phyloP scores from a whole-genome alignment of 2,329 filamentous ascomycete species.

The Phoma sp. region DNA sequence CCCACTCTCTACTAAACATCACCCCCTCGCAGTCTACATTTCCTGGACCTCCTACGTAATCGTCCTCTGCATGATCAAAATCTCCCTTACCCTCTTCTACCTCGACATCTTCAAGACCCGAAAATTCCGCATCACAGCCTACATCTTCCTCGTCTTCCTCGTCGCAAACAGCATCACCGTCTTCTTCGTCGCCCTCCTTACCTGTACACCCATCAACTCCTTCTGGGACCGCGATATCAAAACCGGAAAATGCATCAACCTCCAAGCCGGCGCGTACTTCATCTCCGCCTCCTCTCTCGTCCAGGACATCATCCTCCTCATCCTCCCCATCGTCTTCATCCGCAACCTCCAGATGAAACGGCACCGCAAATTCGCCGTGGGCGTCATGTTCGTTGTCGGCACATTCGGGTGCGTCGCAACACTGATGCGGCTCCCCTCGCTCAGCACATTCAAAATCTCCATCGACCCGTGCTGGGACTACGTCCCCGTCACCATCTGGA shows the following conservation, averaged over 20 bases:
- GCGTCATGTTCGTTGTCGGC: slow-evolving; percentile 36
- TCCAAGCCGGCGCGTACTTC: slow-evolving; percentile 28
- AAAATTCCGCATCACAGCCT: slow-evolving; percentile 23
- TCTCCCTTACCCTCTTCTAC: slow-evolving; percentile 36
- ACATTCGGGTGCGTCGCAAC: slow-evolving; percentile 37
- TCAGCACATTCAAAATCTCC: slow-evolving; percentile 26
- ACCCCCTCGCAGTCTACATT: slow-evolving; percentile 8
- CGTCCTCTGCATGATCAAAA: slow-evolving; percentile 32
- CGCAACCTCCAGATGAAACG: slow-evolving; percentile 30
- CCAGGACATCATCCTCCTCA: slow-evolving; percentile 34
- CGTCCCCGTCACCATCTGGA: slow-evolving; percentile 30
- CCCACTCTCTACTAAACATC: not conserved
- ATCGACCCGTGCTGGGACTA: slow-evolving; percentile 34
- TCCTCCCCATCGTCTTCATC: slow-evolving; percentile 31
- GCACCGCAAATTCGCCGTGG: slow-evolving; percentile 29
- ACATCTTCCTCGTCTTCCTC: slow-evolving; percentile 24
- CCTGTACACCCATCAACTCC: slow-evolving; percentile 29
- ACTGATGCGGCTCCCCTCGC: slow-evolving; percentile 27
- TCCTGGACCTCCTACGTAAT: slow-evolving; percentile 28
- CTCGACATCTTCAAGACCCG: slow-evolving; percentile 36
- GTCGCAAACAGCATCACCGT: slow-evolving; percentile 23
- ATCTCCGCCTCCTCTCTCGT: slow-evolving; percentile 31
- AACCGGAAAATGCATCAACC: slow-evolving; percentile 28
- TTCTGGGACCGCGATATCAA: slow-evolving; percentile 39
- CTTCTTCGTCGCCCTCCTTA: slow-evolving; percentile 29